Evolutionary conservation across 2,329 filamentous ascomycete genomes (phyloP).

Genomic region (Calonectria pteridis): DNA sequence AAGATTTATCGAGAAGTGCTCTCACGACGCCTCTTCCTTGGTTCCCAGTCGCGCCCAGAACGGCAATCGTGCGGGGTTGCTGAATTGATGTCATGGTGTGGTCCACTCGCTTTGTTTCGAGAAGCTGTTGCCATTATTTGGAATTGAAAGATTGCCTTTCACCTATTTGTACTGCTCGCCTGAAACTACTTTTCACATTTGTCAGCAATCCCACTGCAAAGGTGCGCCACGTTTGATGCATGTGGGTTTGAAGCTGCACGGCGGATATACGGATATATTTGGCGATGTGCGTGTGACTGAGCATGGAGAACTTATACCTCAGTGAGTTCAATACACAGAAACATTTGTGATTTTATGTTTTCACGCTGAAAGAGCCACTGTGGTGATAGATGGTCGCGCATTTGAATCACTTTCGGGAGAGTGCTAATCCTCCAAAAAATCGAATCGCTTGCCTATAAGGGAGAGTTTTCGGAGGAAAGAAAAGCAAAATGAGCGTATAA

Average conservation of each 20-base stretch:
- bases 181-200: neutral
- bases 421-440: no score
- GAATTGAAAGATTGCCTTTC: neutral
- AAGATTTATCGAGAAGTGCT: slow-evolving; percentile 6
- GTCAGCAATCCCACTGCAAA: neutral
- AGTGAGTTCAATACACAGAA: neutral
- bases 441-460: no score
- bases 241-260: neutral
- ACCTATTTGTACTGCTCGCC: neutral
- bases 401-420: no score
- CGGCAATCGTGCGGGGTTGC: slow-evolving; percentile 17
- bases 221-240: neutral
- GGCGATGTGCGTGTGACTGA: no score
- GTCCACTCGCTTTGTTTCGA: neutral
- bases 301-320: neutral
- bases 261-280: slow-evolving; percentile 12
- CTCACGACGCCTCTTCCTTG: slow-evolving; percentile 18
- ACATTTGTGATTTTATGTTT: neutral
- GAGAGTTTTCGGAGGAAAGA: no score
- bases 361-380: neutral
- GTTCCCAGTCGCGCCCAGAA: slow-evolving; percentile 27
- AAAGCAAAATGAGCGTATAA: no score
- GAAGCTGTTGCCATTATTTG: neutral
- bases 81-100: neutral
- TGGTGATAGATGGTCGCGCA: no score